phyloP scores from a whole-genome alignment of 2,329 filamentous ascomycete species.

The Colletotrichum viniferum region DNA sequence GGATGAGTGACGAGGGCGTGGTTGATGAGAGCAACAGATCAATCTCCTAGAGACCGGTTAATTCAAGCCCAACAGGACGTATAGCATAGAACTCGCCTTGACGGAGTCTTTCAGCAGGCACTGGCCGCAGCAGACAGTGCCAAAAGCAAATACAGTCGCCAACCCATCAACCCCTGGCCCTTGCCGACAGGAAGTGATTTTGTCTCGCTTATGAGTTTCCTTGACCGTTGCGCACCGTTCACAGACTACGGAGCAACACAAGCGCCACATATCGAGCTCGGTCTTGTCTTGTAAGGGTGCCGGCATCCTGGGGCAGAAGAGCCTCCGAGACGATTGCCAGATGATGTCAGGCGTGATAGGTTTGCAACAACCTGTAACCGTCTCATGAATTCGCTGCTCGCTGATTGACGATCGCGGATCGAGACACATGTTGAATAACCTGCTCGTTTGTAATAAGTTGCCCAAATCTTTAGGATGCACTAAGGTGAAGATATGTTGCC shows the following conservation, averaged over 20 bases:
- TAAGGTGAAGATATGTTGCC: conserved; percentile 73
- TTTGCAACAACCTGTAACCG: not conserved
- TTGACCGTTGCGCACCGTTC: conserved; percentile 65
- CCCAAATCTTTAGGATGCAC: conserved; percentile 68
- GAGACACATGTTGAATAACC: conserved; percentile 66
- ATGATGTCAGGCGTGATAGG: conserved; percentile 63
- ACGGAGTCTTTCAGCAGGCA: conserved; percentile 66
- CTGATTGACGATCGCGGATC: conserved; percentile 47
- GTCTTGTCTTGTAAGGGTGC: conserved; percentile 67
- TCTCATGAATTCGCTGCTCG: not conserved
- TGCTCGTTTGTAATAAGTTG: conserved; percentile 70
- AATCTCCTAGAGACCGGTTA: conserved; percentile 62
- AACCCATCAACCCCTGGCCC: conserved; percentile 68
- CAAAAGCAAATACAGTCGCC: conserved; percentile 74
- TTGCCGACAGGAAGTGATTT: conserved; percentile 54
- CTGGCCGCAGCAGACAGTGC: conserved; percentile 65
- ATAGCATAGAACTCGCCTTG: conserved; percentile 59
- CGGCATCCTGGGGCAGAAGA: conserved; percentile 70
- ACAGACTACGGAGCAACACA: conserved; percentile 67
- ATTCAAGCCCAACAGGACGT: conserved; percentile 25
- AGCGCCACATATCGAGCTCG: conserved; percentile 79
- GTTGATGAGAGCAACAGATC: conserved; percentile 69
- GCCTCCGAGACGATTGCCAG: conserved; percentile 72
- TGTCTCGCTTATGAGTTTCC: conserved; percentile 26
- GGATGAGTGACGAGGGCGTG: conserved; percentile 64